Conservation (phyloP, 2,329 filamentous ascomycete genomes). For the Fusarium graminum region DNA sequence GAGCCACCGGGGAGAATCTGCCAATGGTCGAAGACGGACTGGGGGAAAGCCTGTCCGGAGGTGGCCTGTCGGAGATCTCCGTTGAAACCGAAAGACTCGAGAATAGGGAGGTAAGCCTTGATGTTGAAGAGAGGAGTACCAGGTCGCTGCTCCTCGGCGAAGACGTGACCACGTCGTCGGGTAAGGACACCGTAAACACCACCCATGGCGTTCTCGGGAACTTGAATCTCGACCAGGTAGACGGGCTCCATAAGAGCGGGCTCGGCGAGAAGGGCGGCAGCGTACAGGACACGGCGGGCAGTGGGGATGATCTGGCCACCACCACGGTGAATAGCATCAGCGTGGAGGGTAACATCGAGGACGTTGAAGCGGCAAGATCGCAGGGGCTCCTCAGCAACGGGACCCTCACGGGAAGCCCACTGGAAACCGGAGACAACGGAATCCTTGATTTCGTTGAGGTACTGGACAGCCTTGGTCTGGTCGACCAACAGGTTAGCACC, state of each 20-base stretch:
- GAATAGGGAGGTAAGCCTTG: constrained; percentile 96
- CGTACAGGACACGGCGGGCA: constrained; percentile 96
- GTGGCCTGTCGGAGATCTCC: constrained; percentile 94
- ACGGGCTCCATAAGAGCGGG: constrained; percentile 95
- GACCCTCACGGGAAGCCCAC: constrained; percentile 98
- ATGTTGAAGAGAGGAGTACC: constrained; percentile 99
- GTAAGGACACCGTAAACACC: constrained; percentile 99
- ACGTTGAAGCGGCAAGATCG: constrained; percentile 98
- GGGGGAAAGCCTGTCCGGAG: constrained; percentile 98
- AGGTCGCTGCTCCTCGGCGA: constrained; percentile 96
- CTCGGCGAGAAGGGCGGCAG: constrained; percentile 88
- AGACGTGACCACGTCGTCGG: constrained; percentile 98
- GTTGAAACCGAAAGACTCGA: constrained; percentile 99
- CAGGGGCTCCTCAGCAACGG: constrained; percentile 98
- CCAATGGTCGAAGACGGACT: constrained; percentile 99
- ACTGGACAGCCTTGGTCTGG: constrained; percentile 99
- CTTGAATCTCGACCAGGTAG: constrained; percentile 99
- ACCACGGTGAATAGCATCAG: constrained; percentile 99
- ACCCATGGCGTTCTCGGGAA: constrained; percentile 98
- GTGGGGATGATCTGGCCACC: constrained; percentile 99
- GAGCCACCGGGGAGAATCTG: constrained; percentile 95
- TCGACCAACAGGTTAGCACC: constrained; percentile 99
- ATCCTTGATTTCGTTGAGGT: constrained; percentile 99
- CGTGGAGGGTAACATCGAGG: constrained; percentile 98
- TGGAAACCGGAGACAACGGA: constrained; percentile 99